These are phyloP conservation scores for Aspergillus cristatus DNA, from an alignment of 495 filamentous ascomycete species.

Conservation along the genomic window DNA sequence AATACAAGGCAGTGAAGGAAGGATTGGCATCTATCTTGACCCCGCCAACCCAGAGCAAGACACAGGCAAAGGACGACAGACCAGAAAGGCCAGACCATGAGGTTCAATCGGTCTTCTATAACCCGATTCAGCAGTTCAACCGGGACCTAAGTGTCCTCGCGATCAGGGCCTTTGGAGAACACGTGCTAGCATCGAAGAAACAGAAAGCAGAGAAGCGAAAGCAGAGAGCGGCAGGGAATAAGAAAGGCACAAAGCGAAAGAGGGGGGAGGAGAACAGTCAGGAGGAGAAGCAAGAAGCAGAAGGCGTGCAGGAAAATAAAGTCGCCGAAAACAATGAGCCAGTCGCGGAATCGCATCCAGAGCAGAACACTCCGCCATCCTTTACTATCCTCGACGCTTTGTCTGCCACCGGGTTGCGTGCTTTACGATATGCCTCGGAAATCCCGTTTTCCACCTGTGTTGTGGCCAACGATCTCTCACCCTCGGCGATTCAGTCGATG, in stretches of 20 bases:
- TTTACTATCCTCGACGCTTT: slow-evolving; percentile 91
- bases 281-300: slow-evolving; percentile 8
- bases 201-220: slow-evolving; percentile 25
- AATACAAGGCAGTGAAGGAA: slow-evolving; percentile 58
- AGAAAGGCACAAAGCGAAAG: slow-evolving; percentile 44
- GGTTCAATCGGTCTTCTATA: slow-evolving; percentile 87
- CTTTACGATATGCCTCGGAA: slow-evolving; percentile 85
- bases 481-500: slow-evolving; percentile 70
- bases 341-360: slow-evolving; percentile 2
- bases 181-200: slow-evolving; percentile 40
- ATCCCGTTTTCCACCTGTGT: slow-evolving; percentile 72
- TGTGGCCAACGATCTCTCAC: slow-evolving; percentile 82
- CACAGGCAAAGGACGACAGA: slow-evolving; percentile 26
- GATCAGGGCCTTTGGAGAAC: slow-evolving; percentile 74
- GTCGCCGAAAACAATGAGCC: slow-evolving; percentile 1
- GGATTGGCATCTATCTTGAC: slow-evolving; percentile 59
- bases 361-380: slow-evolving; percentile 8
- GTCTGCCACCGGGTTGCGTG: slow-evolving; percentile 88
- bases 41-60: slow-evolving; percentile 38
- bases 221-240: slow-evolving; percentile 34
- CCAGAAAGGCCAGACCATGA: slow-evolving; percentile 37
- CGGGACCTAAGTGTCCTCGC: slow-evolving; percentile 87
- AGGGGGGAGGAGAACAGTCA: slow-evolving; percentile 13
- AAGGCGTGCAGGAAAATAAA: background rate
- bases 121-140: slow-evolving; percentile 98